Evolutionary conservation across 805 yeast genomes (phyloP), one percentile per base, ranked within the genome.

Genomic region (Candida tallmaniae): DNA sequence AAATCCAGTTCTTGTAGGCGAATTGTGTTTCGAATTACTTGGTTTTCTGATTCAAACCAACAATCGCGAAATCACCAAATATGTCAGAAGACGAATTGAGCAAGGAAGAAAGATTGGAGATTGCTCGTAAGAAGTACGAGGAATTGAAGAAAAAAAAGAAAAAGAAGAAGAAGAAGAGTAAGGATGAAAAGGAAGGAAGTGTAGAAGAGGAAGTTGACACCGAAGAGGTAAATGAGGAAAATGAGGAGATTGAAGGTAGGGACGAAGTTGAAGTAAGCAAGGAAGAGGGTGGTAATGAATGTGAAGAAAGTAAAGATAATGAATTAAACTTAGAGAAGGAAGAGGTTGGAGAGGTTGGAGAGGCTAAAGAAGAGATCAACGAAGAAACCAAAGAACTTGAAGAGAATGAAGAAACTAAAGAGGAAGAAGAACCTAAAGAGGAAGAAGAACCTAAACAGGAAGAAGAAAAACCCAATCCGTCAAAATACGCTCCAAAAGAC

Each of bases 51-150:
- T n/a, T n/a, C n/a, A n/a, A n/a, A n/a, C n/a, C n/a, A n/a, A n/a
- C n/a, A n/a, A n/a, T n/a, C n/a, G n/a, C n/a, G n/a, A n/a, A n/a
- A n/a, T n/a, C n/a, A n/a, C n/a, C n/a, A n/a, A n/a, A n/a, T n/a
- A 20, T 20, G 23, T 20, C 23, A 20, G 23, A 9, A 6, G 19
- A 27, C 6, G 63, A 56, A 42, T 62, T 62, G 27, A 57, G 58
- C 31, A 71, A 78, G 42, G 77, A 74, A 31, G 83, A 78, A 50
- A 75, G 78, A 53, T 64, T 84, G 32, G 87, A 80, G 44, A 82
- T 81, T 2, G 93, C 90, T 4, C 73, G 83, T 48, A 81, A 79
- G 61, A 74, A 79, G 68, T 76, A 68, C 45, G 88, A 82, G 39
- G 85, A 80, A 48, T 60, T 83, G 65, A 83, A 76, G 58, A 68